Evolutionary conservation across 208 protist species (phyloP), one percentile per base, ranked within the genome.

Genomic region (Novymonas esmeraldas): DNA sequence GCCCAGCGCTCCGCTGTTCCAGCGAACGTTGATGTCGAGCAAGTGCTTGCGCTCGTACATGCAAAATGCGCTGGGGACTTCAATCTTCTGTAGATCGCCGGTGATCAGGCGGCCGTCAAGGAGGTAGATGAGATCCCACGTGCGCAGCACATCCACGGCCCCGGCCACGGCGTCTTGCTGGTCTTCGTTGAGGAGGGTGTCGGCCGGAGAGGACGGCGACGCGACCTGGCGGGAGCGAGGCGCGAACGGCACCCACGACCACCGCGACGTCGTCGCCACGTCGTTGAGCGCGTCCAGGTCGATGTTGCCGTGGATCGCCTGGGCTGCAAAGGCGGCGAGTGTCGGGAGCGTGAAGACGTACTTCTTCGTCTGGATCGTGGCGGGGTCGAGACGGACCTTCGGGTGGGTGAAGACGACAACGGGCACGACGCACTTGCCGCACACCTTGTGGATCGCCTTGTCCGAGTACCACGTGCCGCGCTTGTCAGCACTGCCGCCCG

Each of bases 321-420:
- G 68, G 46, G 63, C 72, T 13, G 82, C 90, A 81, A 90, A 94
- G 48, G 24, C 38, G 13, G 67, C 63, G 56, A 96, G 94, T 11
- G 75, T 68, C 0, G 73, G 55, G 34, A 94, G 67, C 9, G 85
- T 91, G 70, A 93, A 96, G 7, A 96, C 85, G 64, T 84, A 70
- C 55, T 81, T 70, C 59, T 90, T 90, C 26, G 48, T 48, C 38
- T 80, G 76, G 22, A 96, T 77, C 11, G 86, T 92, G 29, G 63
- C 73, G 9, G 91, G 91, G 45, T 94, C 88, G 6, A 96, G 79
- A 45, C 77, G 76, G 31, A 91, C 88, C 2, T 57, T 31, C 22
- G 76, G 78, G 67, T 91, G 80, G 3, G 91, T 94, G 69, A 96
- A 96, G 45, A 96, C 89, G n/a, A 96, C 87, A 1, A 94, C 76